These are phyloP conservation scores for Globisporangium cystogenes DNA, from an alignment of 352 stramenopile species.

Conservation along the genomic window DNA sequence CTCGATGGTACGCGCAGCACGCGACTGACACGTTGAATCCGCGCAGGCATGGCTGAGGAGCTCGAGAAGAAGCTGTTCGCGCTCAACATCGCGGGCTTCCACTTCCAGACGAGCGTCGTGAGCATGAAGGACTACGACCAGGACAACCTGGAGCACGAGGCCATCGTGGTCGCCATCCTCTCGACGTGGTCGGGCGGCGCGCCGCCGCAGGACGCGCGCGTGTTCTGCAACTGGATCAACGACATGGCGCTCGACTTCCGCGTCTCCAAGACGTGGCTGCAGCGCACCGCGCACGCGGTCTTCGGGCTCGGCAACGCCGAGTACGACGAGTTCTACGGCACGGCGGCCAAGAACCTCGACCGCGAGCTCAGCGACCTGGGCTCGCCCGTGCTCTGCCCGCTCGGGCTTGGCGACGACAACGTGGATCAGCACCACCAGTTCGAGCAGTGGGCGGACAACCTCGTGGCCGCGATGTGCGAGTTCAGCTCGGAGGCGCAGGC, in stretches of 20 bases:
- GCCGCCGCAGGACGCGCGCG: slow-evolving; percentile 62
- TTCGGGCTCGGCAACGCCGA: slow-evolving; percentile 86
- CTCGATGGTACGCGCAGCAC: too few species aligned
- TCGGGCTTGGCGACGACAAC: slow-evolving; percentile 79
- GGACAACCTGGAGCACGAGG: slow-evolving; percentile 87
- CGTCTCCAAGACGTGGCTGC: slow-evolving; percentile 78
- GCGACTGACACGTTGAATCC: not conserved
- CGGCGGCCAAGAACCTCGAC: slow-evolving; percentile 72
- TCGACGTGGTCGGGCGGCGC: slow-evolving; percentile 83
- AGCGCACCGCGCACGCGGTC: slow-evolving; percentile 63
- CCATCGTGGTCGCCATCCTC: slow-evolving; percentile 77
- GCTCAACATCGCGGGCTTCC: slow-evolving; percentile 70
- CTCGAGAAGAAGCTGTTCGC: slow-evolving; percentile 78
- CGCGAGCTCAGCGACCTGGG: slow-evolving; percentile 53
- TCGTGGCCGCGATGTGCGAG: slow-evolving; percentile 76
- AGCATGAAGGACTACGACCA: slow-evolving; percentile 88
- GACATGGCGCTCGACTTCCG: slow-evolving; percentile 90
- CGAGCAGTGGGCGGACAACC: slow-evolving; percentile 73
- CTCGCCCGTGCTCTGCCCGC: slow-evolving; percentile 45
- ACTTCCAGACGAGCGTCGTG: slow-evolving; percentile 80
- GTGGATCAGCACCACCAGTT: slow-evolving; percentile 82
- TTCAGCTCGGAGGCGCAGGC: slow-evolving; percentile 40
- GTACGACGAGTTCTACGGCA: slow-evolving; percentile 87
- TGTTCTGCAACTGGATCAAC: slow-evolving; percentile 84
- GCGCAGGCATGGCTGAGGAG: slow-evolving; percentile 54